A percentile compares a stretch with the other conserved stretches of the same genome.
phyloP scores from a whole-genome alignment of 148 eudicot genomes.

The Vaccinium myrtillus region DNA sequence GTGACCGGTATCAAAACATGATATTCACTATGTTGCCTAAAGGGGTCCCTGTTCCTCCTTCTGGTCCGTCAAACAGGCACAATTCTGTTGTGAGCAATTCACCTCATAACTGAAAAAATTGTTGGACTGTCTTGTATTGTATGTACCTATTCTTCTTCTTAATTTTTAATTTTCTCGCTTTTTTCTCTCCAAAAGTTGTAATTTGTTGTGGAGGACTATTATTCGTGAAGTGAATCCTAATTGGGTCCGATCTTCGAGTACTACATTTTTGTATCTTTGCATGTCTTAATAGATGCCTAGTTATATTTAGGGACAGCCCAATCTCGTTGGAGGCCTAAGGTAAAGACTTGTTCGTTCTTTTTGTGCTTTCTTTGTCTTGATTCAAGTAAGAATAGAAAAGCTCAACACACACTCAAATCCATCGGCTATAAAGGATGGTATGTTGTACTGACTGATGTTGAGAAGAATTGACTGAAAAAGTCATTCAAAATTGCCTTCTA shows the following conservation, averaged over 20 bases:
- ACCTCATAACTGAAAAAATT: slow-evolving; percentile 20
- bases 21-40: slow-evolving; percentile 22
- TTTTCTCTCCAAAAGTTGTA: background rate
- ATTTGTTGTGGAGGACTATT: background rate
- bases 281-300: too few relatives aligned
- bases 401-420: too few relatives aligned
- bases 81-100: slow-evolving; percentile 15
- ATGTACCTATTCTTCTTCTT: background rate
- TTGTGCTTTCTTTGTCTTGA: too few relatives aligned
- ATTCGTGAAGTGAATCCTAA: background rate
- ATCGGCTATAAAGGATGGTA: too few relatives aligned
- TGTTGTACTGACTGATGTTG: too few relatives aligned
- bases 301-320: too few relatives aligned
- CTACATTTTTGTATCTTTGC: background rate
- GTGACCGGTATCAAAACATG: background rate
- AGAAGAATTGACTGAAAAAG: too few relatives aligned
- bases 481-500: too few relatives aligned
- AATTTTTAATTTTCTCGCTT: background rate
- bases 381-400: too few relatives aligned
- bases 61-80: slow-evolving; percentile 31
- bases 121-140: background rate
- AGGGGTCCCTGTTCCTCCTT: slow-evolving; percentile 23
- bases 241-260: background rate
- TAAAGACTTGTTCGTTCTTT: too few relatives aligned
- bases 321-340: too few relatives aligned